Evolutionary conservation across 2,329 filamentous ascomycete genomes (phyloP), one percentile per base, ranked within the genome.

Genomic region (Aspergillus puulaauensis): DNA sequence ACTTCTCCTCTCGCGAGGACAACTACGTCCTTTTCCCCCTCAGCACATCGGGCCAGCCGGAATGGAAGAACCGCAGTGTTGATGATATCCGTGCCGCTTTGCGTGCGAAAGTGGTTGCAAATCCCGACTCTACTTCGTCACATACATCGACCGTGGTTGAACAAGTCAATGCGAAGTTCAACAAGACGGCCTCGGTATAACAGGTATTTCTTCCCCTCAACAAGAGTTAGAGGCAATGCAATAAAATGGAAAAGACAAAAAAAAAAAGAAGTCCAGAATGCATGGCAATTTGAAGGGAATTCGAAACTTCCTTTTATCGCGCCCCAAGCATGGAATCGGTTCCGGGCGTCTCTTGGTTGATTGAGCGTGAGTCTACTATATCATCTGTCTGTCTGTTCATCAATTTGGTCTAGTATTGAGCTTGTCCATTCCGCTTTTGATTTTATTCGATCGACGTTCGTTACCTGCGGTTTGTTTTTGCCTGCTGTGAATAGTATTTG

Each of bases 31-130:
- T 75, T 11, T 75, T 70, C 61, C 73, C 73, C 4, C 65, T 75
- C 35, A 75, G 80, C 67, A 72, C 73, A 60, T 74, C 72, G 57
- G 79, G 80, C 31, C 83, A 77, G 66, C 70, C 70, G 3, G 73
- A 75, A 6, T 85, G 82, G 82, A 78, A 77, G 69, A 64, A 71
- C 31, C 78, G 79, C 31, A 78, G 75, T 54, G 73, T 81, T 53
- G 71, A 74, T 1, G 79, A 80, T 54, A 80, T 85, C 57, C 71
- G 76, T 9, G 70, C 67, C 3, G 77, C 76, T 2, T 63, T 79
- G 47, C 68, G 66, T 23, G 64, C 74, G 0, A 79, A 79, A 60
- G 71, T 73, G 2, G 52, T 73, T 8, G 65, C 63, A 3, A 68
- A 66, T 21, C 59, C 37, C 4, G 51, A 62, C 6, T 44, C 62